These are phyloP conservation scores for Arxiozyma telluris DNA, from an alignment of 1,139 yeast species.

Conservation along the genomic window DNA sequence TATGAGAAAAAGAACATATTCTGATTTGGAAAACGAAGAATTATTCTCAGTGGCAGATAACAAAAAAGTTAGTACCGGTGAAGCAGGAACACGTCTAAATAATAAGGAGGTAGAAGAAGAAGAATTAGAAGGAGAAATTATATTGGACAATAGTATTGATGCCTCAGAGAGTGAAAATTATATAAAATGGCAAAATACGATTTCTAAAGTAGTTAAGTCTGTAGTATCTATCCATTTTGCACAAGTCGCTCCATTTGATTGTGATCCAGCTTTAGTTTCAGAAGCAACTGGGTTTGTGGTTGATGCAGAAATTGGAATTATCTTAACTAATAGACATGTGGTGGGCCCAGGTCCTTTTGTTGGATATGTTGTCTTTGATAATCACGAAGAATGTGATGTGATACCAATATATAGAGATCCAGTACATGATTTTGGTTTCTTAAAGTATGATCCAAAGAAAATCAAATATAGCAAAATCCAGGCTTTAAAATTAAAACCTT, in stretches of 20 bases:
- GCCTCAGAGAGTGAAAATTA: constrained; percentile 17
- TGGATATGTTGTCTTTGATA: constrained; percentile 86
- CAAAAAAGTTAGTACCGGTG: not conserved
- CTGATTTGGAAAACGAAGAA: constrained; percentile 1
- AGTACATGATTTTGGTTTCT: constrained; percentile 76
- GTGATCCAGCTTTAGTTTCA: constrained; percentile 71
- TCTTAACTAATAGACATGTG: constrained; percentile 86
- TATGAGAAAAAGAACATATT: constrained; percentile 2
- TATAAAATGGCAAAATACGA: constrained; percentile 68
- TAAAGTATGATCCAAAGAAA: constrained; percentile 61
- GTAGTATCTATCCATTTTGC: constrained; percentile 88
- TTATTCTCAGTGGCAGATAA: not conserved
- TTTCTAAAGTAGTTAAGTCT: constrained; percentile 70
- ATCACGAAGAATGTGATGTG: constrained; percentile 88
- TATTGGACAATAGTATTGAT: not conserved
- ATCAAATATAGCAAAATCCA: constrained; percentile 68
- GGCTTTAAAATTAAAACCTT: constrained; percentile 65
- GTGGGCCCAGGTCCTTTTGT: constrained; percentile 92
- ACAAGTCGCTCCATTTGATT: constrained; percentile 79
- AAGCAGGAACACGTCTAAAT: not conserved
- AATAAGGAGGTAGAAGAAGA: constrained; percentile 2
- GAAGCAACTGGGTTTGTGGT: constrained; percentile 97
- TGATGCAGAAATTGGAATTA: constrained; percentile 69
- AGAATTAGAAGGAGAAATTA: not conserved
- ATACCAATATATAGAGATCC: constrained; percentile 78